A percentile compares a stretch with the other conserved stretches of the same genome.
phyloP scores from a whole-genome alignment of 495 filamentous ascomycete genomes.

The Aspergillus asperescens region DNA sequence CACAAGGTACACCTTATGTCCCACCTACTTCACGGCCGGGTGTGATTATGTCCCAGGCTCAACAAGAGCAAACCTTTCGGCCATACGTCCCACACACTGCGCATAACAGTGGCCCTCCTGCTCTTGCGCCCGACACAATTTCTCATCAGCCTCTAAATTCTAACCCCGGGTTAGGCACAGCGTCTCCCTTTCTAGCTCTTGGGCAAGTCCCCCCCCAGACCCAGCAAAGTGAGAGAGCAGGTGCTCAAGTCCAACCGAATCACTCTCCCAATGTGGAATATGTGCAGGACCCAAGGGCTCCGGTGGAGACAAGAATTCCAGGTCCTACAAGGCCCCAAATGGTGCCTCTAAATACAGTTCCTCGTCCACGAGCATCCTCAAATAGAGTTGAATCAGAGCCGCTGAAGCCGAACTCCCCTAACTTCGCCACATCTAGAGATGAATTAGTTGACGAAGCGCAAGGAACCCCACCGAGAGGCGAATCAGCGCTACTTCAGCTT shows the following conservation, averaged over 20 bases:
- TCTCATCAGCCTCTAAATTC: not conserved
- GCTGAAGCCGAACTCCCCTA: not conserved
- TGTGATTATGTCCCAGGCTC: slow-evolving; percentile 9
- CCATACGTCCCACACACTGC: not conserved
- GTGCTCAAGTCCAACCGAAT: too few relatives aligned
- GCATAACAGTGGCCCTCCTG: not conserved
- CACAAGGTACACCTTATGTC: slow-evolving; percentile 13
- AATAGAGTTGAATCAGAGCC: not conserved
- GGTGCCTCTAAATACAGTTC: not conserved
- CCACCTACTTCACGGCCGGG: slow-evolving; percentile 20
- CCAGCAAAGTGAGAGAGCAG: not conserved
- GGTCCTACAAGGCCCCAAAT: too few relatives aligned
- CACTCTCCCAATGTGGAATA: not conserved
- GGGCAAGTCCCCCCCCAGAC: not conserved
- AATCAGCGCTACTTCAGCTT: not conserved
- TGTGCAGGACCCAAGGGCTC: not conserved
- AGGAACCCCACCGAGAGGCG: not conserved
- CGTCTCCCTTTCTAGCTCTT: not conserved
- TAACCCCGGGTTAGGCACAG: not conserved
- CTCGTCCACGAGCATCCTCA: not conserved
- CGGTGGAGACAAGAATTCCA: not conserved
- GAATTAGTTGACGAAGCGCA: not conserved
- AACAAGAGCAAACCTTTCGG: not conserved
- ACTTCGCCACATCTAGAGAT: not conserved
- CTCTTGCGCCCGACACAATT: not conserved